Percentiles rank a stretch among this genome's conserved stretches.
Evolutionary conservation across 1,284 basidiomycete genomes (phyloP).

Genomic region (Malassezia arunalokei): DNA sequence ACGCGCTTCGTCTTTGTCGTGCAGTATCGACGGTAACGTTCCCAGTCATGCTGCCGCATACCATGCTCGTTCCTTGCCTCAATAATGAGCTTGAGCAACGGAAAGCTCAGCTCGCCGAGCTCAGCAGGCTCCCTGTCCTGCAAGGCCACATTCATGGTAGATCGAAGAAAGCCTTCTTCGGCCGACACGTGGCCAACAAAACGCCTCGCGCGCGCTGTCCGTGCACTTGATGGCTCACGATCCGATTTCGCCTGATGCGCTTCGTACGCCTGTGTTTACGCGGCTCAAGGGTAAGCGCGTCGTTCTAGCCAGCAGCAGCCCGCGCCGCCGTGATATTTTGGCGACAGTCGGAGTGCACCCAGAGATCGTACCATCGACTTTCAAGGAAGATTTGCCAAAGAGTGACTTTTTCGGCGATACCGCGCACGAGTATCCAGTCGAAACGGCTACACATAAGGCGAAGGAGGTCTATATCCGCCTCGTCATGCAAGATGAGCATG

Average conservation of each 20-base stretch:
- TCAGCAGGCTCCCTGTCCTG: slow-evolving; percentile 5
- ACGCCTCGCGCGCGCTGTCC: neutral
- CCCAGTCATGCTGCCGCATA: slow-evolving; percentile 72
- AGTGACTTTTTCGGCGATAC: slow-evolving; percentile 59
- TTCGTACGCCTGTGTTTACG: slow-evolving; percentile 31
- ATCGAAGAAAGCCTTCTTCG: neutral
- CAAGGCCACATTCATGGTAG: slow-evolving; percentile 10
- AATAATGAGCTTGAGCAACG: slow-evolving; percentile 69
- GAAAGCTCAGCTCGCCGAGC: slow-evolving; percentile 20
- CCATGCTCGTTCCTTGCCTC: slow-evolving; percentile 83
- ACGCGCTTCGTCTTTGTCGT: slow-evolving; percentile 77
- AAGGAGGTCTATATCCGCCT: slow-evolving; percentile 37
- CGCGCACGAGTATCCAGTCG: slow-evolving; percentile 75
- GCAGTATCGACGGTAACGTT: slow-evolving; percentile 77
- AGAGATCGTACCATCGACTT: slow-evolving; percentile 76
- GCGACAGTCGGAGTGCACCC: slow-evolving; percentile 57
- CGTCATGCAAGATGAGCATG: slow-evolving; percentile 56
- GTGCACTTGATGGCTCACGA: neutral
- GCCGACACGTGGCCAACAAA: neutral
- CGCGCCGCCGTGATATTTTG: slow-evolving; percentile 34
- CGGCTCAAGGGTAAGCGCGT: slow-evolving; percentile 34
- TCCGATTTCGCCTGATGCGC: slow-evolving; percentile 21
- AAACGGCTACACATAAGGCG: slow-evolving; percentile 76
- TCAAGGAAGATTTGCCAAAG: slow-evolving; percentile 67
- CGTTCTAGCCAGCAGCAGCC: slow-evolving; percentile 33